Percentiles rank a stretch among this genome's conserved stretches.
Conservation (phyloP, 148 eudicot genomes). For the Cornus florida region DNA sequence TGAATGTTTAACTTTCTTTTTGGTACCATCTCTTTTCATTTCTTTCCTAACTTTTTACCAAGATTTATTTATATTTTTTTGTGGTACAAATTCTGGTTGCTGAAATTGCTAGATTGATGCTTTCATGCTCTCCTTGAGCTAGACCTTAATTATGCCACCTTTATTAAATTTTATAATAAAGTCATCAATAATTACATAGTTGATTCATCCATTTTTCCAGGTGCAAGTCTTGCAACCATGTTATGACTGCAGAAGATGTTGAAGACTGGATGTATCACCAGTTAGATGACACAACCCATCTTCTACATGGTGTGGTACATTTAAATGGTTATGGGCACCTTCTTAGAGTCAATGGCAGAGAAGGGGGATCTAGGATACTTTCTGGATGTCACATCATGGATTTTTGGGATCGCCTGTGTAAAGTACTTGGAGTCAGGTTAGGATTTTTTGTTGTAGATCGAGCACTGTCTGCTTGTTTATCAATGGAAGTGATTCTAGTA, state of each 20-base stretch:
- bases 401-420: slow-evolving; percentile 97
- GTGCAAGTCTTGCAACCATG: slow-evolving; percentile 79
- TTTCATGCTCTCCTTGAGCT: too few species aligned
- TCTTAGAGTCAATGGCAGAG: slow-evolving; percentile 88
- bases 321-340: slow-evolving; percentile 93
- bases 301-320: slow-evolving; percentile 86
- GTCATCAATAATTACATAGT: neutral
- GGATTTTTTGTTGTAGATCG: slow-evolving; percentile 36
- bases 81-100: too few species aligned
- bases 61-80: too few species aligned
- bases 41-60: too few species aligned
- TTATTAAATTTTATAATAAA: neutral
- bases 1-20: too few species aligned
- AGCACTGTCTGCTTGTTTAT: slow-evolving; percentile 19
- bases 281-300: slow-evolving; percentile 77
- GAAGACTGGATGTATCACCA: slow-evolving; percentile 90
- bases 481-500: neutral
- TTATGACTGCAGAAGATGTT: slow-evolving; percentile 71
- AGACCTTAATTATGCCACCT: neutral
- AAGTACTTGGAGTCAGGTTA: slow-evolving; percentile 87
- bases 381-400: slow-evolving; percentile 88
- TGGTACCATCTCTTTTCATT: too few species aligned
- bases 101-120: too few species aligned
- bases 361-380: slow-evolving; percentile 87
- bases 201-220: slow-evolving; percentile 27